Evolutionary conservation across 148 eudicot genomes (phyloP).

Genomic region (Silene conica): DNA sequence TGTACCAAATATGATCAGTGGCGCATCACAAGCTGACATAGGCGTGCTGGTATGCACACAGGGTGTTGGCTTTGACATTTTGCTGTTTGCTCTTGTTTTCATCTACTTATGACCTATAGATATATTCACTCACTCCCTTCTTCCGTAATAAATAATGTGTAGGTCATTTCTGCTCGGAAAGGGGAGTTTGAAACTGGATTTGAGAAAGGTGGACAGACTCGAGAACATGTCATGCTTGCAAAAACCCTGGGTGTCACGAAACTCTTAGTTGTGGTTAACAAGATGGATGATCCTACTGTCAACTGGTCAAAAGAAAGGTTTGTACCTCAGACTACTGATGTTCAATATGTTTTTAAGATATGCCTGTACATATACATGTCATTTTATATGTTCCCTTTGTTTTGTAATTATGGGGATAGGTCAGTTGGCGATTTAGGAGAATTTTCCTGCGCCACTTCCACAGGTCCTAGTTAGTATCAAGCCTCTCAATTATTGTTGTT

Average conservation of each 20-base stretch:
- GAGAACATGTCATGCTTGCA: conserved; percentile 94
- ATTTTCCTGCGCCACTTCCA: neutral
- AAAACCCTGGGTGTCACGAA: conserved; percentile 95
- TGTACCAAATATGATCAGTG: conserved; percentile 97
- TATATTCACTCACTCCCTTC: neutral
- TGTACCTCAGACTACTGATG: neutral
- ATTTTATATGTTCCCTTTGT: neutral
- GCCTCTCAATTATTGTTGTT: neutral
- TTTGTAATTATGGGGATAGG: neutral
- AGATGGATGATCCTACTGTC: conserved; percentile 97
- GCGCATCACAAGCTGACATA: conserved; percentile 97
- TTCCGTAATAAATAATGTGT: neutral
- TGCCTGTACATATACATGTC: neutral
- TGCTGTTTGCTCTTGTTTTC: neutral
- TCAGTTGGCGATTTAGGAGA: neutral
- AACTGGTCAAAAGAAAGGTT: conserved; percentile 95
- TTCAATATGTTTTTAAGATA: neutral
- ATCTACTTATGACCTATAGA: neutral
- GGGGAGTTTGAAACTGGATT: conserved; percentile 99
- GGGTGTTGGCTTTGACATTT: neutral
- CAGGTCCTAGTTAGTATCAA: neutral
- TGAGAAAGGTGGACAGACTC: conserved; percentile 98
- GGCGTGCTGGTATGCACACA: conserved; percentile 69
- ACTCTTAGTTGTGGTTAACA: conserved; percentile 82
- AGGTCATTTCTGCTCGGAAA: conserved; percentile 98